These are phyloP conservation scores for Suillus hirtellus DNA, from an alignment of 768 basidiomycete species.

Conservation along the genomic window DNA sequence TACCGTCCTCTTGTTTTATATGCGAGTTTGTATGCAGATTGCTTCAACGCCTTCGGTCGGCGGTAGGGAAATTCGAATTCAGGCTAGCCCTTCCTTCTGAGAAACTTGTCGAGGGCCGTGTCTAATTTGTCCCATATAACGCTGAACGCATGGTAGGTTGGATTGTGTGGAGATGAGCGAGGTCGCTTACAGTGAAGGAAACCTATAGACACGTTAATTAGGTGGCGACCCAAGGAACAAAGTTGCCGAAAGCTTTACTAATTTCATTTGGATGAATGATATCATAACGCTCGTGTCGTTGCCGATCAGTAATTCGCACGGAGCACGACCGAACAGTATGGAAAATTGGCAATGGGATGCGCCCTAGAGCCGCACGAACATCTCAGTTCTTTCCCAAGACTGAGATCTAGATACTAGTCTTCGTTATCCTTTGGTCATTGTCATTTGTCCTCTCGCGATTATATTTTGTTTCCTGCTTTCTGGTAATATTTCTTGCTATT, in stretches of 20 bases:
- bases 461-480: too few relatives aligned
- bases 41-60: conserved; percentile 28
- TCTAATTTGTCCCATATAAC: conserved; percentile 32
- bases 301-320: too few relatives aligned
- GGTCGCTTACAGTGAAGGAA: conserved; percentile 31
- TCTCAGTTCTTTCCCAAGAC: too few relatives aligned
- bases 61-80: conserved; percentile 26
- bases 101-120: conserved; percentile 22
- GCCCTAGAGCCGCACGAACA: too few relatives aligned
- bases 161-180: conserved; percentile 30
- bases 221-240: conserved; percentile 24
- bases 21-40: conserved; percentile 16
- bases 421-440: too few relatives aligned
- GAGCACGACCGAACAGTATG: too few relatives aligned
- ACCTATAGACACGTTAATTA: conserved; percentile 26
- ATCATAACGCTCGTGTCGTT: too few relatives aligned
- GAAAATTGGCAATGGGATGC: too few relatives aligned
- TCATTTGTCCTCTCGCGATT: too few relatives aligned
- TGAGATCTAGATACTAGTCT: too few relatives aligned
- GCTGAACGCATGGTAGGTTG: conserved; percentile 13
- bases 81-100: conserved; percentile 2
- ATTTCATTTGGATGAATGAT: conserved; percentile 25
- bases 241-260: conserved; percentile 34
- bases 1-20: conserved; percentile 17
- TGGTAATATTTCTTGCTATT: too few relatives aligned